Conservation (phyloP, 2,329 filamentous ascomycete genomes). For the Magnaporthiopsis rhizophila region DNA sequence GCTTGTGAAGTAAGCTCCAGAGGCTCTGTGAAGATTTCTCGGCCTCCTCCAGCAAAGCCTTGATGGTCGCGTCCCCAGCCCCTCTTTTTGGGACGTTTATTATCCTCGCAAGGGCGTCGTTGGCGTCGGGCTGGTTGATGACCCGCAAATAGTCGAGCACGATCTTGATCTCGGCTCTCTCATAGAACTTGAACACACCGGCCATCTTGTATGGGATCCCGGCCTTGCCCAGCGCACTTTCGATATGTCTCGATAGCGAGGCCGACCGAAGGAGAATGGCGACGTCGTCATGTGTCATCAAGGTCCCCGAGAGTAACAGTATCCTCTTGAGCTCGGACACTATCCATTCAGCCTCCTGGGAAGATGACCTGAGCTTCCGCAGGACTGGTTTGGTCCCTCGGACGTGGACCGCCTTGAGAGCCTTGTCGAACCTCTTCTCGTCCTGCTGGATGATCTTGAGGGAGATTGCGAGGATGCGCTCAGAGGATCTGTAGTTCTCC, state of each 20-base stretch:
- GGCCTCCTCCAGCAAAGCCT: slow-evolving; percentile 66
- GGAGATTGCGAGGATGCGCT: slow-evolving; percentile 71
- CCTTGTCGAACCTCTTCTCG: slow-evolving; percentile 68
- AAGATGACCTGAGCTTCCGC: slow-evolving; percentile 61
- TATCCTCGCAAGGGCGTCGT: slow-evolving; percentile 74
- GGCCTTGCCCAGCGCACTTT: slow-evolving; percentile 69
- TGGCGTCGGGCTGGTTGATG: slow-evolving; percentile 76
- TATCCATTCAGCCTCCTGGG: slow-evolving; percentile 79
- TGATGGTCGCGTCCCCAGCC: slow-evolving; percentile 73
- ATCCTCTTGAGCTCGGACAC: slow-evolving; percentile 72
- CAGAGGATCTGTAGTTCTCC: slow-evolving; percentile 91
- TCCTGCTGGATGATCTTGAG: slow-evolving; percentile 89
- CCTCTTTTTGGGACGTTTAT: slow-evolving; percentile 78
- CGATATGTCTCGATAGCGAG: slow-evolving; percentile 74
- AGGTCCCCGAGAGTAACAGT: slow-evolving; percentile 60
- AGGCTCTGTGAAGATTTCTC: slow-evolving; percentile 60
- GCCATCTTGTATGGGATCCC: slow-evolving; percentile 91
- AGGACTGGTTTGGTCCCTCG: slow-evolving; percentile 75
- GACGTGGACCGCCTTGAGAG: slow-evolving; percentile 69
- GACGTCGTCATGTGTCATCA: slow-evolving; percentile 70
- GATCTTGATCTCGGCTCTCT: slow-evolving; percentile 80
- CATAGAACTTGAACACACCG: slow-evolving; percentile 84
- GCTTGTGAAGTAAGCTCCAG: slow-evolving; percentile 61
- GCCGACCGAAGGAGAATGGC: slow-evolving; percentile 84
- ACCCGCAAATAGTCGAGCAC: slow-evolving; percentile 83